Evolutionary conservation across 2,329 filamentous ascomycete species (phyloP).

Genomic region (Lizonia empirigonia): DNA sequence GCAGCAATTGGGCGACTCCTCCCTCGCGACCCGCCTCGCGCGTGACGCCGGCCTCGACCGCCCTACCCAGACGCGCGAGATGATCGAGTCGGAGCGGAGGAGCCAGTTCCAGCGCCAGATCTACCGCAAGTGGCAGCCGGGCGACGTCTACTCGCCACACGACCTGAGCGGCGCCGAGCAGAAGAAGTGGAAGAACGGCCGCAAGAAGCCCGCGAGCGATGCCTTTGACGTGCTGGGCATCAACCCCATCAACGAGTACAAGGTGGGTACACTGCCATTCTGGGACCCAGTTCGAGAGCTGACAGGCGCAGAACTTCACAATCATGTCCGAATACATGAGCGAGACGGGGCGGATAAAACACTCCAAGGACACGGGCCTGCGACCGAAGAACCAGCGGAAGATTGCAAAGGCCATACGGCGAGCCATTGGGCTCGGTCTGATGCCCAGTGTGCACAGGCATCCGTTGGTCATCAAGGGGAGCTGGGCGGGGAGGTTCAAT

Average conservation of each 20-base stretch:
- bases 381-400: slow-evolving; percentile 89
- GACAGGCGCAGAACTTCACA: slow-evolving; percentile 75
- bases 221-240: slow-evolving; percentile 80
- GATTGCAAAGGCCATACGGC: slow-evolving; percentile 88
- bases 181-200: slow-evolving; percentile 72
- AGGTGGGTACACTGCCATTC: slow-evolving; percentile 59
- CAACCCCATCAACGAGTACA: slow-evolving; percentile 84
- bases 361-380: slow-evolving; percentile 75
- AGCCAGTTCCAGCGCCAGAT: slow-evolving; percentile 66
- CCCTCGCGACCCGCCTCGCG: slow-evolving; percentile 25
- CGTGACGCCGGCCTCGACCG: slow-evolving; percentile 28
- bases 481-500: slow-evolving; percentile 28
- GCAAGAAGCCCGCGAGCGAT: slow-evolving; percentile 63
- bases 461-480: slow-evolving; percentile 57
- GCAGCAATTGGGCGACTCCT: neutral
- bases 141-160: slow-evolving; percentile 89
- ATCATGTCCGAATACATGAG: slow-evolving; percentile 90
- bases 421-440: slow-evolving; percentile 85
- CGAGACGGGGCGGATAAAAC: slow-evolving; percentile 81
- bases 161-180: slow-evolving; percentile 81
- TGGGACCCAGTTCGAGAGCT: neutral
- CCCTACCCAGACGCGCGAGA: slow-evolving; percentile 26
- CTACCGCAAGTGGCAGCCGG: slow-evolving; percentile 72
- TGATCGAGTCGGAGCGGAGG: slow-evolving; percentile 38
- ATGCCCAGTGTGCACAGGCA: slow-evolving; percentile 91